Evolutionary conservation across 306 rosid genomes (phyloP).

Genomic region (Prunus persica): DNA sequence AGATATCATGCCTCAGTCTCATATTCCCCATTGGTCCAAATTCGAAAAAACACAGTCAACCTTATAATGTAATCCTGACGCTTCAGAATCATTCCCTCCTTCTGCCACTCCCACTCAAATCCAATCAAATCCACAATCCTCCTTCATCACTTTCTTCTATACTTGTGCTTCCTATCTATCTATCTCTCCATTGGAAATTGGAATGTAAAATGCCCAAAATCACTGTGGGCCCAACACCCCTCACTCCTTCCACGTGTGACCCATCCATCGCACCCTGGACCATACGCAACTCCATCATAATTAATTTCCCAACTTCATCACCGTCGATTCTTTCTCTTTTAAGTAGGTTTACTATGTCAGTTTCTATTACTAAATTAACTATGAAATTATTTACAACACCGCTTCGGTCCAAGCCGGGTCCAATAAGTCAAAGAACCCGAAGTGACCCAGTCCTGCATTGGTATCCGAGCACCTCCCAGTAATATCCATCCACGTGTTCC

Average conservation of each 20-base stretch:
- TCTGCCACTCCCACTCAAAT: no score
- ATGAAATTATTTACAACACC: not conserved
- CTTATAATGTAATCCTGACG: no score
- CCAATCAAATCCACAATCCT: not conserved
- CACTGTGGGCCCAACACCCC: conserved; percentile 25
- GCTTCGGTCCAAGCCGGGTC: conserved; percentile 21
- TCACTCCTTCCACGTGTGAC: conserved; percentile 12
- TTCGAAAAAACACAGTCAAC: no score
- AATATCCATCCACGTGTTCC: conserved; percentile 41
- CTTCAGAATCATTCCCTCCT: no score
- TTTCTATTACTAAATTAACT: no score
- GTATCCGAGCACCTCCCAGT: conserved; percentile 40
- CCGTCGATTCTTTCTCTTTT: conserved; percentile 4
- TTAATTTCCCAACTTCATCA: not conserved
- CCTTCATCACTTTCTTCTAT: not conserved
- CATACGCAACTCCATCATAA: conserved; percentile 2
- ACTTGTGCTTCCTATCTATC: not conserved
- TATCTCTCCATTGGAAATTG: not conserved
- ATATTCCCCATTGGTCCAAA: not conserved
- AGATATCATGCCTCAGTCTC: not conserved
- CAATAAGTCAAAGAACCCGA: conserved; percentile 31
- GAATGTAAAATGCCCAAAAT: not conserved
- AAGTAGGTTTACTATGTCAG: not conserved
- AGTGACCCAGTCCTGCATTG: conserved; percentile 44
- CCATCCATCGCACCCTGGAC: not conserved